These are phyloP conservation scores for Pestalotiopsis sp. DNA, from an alignment of 2,329 filamentous ascomycete species.

Conservation along the genomic window DNA sequence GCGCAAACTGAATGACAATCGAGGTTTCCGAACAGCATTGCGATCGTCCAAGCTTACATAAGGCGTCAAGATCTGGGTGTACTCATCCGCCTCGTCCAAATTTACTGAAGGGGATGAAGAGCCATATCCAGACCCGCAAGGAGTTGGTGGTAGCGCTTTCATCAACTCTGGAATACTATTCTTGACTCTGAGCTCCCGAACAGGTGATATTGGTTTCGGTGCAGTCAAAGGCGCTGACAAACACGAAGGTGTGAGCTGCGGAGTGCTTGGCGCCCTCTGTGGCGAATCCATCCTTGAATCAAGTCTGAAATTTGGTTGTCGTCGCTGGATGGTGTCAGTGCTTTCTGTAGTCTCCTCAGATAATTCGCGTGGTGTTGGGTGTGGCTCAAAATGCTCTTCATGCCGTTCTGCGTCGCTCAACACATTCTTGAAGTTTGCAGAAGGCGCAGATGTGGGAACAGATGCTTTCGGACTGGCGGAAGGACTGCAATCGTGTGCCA, in stretches of 20 bases:
- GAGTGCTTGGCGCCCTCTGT: constrained; percentile 25
- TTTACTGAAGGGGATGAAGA: constrained; percentile 19
- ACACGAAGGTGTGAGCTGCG: constrained; percentile 27
- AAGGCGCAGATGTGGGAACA: no score
- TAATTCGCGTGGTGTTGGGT: background rate
- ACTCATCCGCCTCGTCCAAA: constrained; percentile 25
- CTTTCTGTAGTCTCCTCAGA: background rate
- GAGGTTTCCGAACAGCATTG: background rate
- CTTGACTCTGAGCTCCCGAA: constrained; percentile 43
- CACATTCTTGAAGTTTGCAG: no score
- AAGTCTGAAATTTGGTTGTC: background rate
- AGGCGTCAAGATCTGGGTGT: constrained; percentile 26
- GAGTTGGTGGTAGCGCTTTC: constrained; percentile 51
- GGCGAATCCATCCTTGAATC: background rate
- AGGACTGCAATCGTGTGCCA: no score
- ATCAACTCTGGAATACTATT: constrained; percentile 52
- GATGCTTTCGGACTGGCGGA: no score
- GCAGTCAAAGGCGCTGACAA: constrained; percentile 38
- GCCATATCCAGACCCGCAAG: constrained; percentile 28
- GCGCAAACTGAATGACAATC: background rate
- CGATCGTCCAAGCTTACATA: constrained; percentile 2
- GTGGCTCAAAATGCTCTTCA: background rate
- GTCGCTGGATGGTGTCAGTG: background rate
- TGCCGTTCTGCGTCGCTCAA: no score
- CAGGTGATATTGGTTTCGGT: constrained; percentile 50